These are phyloP conservation scores for Ascochyta viciae-villosae DNA, from an alignment of 2,329 filamentous ascomycete species.

Conservation along the genomic window DNA sequence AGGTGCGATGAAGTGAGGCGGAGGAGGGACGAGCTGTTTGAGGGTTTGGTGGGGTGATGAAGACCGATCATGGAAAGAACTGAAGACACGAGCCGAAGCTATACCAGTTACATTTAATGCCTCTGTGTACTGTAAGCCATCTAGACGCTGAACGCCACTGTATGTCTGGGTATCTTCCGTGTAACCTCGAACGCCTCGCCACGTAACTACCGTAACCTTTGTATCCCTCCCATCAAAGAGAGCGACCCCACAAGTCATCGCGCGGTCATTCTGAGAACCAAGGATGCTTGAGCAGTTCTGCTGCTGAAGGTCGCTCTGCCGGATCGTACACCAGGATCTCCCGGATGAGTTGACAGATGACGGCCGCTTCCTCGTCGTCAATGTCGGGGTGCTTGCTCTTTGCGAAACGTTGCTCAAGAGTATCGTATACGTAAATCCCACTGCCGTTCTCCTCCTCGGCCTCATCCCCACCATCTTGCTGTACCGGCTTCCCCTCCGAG, in stretches of 20 bases:
- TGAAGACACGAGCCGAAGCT: background rate
- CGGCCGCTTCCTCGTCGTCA: slow-evolving; percentile 31
- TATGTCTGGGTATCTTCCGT: background rate
- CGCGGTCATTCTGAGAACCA: slow-evolving; percentile 30
- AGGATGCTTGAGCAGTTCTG: slow-evolving; percentile 36
- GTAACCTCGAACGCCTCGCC: background rate
- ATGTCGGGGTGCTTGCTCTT: slow-evolving; percentile 30
- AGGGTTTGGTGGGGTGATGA: slow-evolving; percentile 66
- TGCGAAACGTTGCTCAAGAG: slow-evolving; percentile 35
- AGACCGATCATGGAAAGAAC: background rate
- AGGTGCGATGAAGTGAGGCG: slow-evolving; percentile 68
- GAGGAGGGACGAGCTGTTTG: slow-evolving; percentile 76
- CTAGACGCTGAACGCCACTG: background rate
- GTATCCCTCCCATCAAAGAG: no score
- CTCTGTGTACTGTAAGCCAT: background rate
- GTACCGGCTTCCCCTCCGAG: background rate
- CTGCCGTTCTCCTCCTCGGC: no score
- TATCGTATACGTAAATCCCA: background rate
- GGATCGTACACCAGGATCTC: slow-evolving; percentile 42
- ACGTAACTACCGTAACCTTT: background rate
- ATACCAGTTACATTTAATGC: background rate
- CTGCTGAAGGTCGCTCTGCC: slow-evolving; percentile 35
- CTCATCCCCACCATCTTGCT: background rate
- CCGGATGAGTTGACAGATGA: slow-evolving; percentile 35
- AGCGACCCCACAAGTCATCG: background rate